Base-by-base conservation (phyloP, 2,329 filamentous ascomycete species). In the Pochonia chlamydosporia region DNA sequence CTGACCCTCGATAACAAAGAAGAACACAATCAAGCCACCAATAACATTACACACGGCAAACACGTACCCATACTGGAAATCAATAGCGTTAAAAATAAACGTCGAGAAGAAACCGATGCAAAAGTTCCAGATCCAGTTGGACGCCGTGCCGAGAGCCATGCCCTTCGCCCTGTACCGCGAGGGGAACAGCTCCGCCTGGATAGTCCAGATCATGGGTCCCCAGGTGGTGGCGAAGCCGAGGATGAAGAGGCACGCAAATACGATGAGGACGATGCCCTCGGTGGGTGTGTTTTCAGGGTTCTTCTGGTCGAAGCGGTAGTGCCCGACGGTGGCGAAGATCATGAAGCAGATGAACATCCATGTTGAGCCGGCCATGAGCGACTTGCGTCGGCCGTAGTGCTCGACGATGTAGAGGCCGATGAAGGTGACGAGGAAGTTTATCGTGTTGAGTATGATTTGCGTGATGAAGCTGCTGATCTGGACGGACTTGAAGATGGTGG, bases 101-200 rank as follows among this genome's bases (percentile, higher is more conserved):
- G 87, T 84, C 0, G 87, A 89, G 70, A 89, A 89, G 71, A 91
- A 91, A 0, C 79, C 80, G 50, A 83, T 76, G 53, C 87, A 72
- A 66, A 90, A 90, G 64, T 89, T 87, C 82, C 82, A 88, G 26
- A 74, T 69, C 82, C 82, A 85, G 63, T 85, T 85, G 55, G 73
- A 75, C 0, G 78, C 74, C 0, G 81, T 84, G 0, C 78, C 73
- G 2, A 84, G 61, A 2, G 78, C 79, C 73, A 83, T 82, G 25
- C 73, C 76, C 58, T 75, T 75, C 3, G 79, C 79, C 31, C 80
- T 72, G 57, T 83, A 82, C 13, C 80, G 71, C 10, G 76, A 78
- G 0, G 77, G 82, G 61, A 84, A 87, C 43, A 87, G 75, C 59
- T 84, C 80, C 5, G 79, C 78, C 40, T 82, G 77, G 21, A 84